phyloP scores from a whole-genome alignment of 495 filamentous ascomycete genomes.

The Podospora conica region DNA sequence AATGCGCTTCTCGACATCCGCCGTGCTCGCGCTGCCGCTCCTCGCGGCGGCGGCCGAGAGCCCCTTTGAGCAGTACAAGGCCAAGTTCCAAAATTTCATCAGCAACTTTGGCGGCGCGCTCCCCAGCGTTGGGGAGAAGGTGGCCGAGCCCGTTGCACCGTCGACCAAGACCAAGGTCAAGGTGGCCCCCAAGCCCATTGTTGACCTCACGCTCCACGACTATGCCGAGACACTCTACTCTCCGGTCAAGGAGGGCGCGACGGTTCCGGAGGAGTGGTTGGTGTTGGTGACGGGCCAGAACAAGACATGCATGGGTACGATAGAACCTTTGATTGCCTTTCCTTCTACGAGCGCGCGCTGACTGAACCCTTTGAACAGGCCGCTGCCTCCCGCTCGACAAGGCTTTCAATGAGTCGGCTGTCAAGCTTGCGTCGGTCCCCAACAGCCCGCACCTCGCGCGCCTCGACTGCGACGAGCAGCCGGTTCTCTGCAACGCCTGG shows the following conservation, averaged over 20 bases:
- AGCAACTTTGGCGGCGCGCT: conserved; percentile 31
- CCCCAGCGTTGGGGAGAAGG: conserved; percentile 57
- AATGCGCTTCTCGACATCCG: conserved; percentile 65
- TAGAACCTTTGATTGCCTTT: conserved; percentile 12
- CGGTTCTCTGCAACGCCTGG: conserved; percentile 79
- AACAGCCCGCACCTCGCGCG: conserved; percentile 64
- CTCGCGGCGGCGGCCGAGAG: conserved; percentile 56
- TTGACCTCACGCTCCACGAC: conserved; percentile 63
- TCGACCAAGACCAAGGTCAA: conserved; percentile 34
- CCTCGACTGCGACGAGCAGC: conserved; percentile 73
- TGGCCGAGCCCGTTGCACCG: conserved; percentile 42
- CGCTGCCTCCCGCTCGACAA: conserved; percentile 41
- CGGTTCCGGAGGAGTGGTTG: conserved; percentile 68
- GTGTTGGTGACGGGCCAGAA: conserved; percentile 77
- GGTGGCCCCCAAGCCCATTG: conserved; percentile 41
- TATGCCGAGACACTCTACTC: conserved; percentile 62
- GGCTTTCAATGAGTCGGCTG: conserved; percentile 56
- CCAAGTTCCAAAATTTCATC: conserved; percentile 57
- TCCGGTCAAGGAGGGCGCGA: conserved; percentile 50
- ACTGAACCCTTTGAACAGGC: conserved; percentile 22
- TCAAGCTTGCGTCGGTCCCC: conserved; percentile 58
- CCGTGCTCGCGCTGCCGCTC: conserved; percentile 61
- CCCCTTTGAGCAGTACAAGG: conserved; percentile 54
- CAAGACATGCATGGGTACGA: conserved; percentile 73
- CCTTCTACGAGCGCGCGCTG: not conserved